Evolutionary conservation across 345 rosid genomes (phyloP).

Genomic region (Citrus hindsii): DNA sequence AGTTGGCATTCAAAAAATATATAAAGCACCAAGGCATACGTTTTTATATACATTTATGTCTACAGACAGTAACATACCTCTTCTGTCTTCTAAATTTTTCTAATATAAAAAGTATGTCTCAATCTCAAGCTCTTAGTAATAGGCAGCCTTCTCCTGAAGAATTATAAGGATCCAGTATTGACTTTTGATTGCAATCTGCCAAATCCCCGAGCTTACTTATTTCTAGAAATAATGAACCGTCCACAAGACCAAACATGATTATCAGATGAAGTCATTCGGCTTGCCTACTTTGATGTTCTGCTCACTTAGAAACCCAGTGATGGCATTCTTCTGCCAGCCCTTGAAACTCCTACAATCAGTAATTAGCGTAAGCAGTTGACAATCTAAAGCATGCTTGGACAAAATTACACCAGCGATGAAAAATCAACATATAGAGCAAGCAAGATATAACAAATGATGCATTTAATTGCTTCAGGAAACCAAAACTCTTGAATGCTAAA

Average conservation of each 20-base stretch:
- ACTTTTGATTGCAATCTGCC: neutral
- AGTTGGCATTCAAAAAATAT: no score
- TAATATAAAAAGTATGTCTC: neutral
- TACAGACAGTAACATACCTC: neutral
- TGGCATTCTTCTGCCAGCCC: conserved; percentile 85
- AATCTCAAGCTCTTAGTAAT: neutral
- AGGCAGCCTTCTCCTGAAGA: neutral
- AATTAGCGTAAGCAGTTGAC: neutral
- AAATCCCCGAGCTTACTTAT: neutral
- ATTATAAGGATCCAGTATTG: neutral
- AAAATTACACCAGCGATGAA: neutral
- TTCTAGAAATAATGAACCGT: neutral
- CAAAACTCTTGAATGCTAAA: neutral
- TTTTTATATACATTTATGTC: neutral
- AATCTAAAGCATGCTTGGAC: no score
- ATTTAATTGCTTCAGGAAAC: neutral
- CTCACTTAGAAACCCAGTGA: conserved; percentile 57
- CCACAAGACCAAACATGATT: conserved; percentile 12
- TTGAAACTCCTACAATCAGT: conserved; percentile 71
- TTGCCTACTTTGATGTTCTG: conserved; percentile 59
- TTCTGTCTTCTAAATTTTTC: neutral
- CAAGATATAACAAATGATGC: neutral
- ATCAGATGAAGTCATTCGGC: conserved; percentile 48
- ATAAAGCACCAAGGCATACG: neutral
- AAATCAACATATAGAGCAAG: neutral